Conservation (phyloP, 2,329 filamentous ascomycete genomes). For the Stemphylium beticola region DNA sequence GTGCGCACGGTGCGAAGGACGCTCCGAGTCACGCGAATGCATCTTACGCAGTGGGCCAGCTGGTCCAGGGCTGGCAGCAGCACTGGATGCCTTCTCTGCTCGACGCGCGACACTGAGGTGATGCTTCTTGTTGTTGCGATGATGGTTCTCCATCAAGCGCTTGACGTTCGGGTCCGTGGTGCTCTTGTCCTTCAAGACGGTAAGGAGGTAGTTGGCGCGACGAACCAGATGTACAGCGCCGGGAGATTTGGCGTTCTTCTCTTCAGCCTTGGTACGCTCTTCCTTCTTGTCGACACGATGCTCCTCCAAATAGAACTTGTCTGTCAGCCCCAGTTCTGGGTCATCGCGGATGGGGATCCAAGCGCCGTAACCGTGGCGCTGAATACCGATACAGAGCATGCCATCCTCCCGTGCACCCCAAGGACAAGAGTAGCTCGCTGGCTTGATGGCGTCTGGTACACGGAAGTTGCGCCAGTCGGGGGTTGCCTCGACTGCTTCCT, state of each 20-base stretch:
- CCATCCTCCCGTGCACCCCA: conserved; percentile 96
- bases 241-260: conserved; percentile 80
- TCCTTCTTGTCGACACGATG: conserved; percentile 98
- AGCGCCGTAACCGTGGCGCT: conserved; percentile 91
- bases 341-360: conserved; percentile 97
- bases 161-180: conserved; percentile 74
- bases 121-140: conserved; percentile 89
- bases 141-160: conserved; percentile 86
- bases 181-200: conserved; percentile 89
- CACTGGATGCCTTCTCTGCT: conserved; percentile 62
- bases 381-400: conserved; percentile 94
- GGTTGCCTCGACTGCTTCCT: conserved; percentile 68
- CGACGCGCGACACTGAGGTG: conserved; percentile 62
- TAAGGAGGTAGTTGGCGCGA: conserved; percentile 91
- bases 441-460: conserved; percentile 88
- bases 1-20: conserved; percentile 44
- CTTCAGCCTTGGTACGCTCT: conserved; percentile 77
- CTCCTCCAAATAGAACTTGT: conserved; percentile 96
- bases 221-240: conserved; percentile 97
- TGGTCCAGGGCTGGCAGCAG: conserved; percentile 75
- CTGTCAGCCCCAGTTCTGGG: conserved; percentile 78
- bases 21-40: conserved; percentile 45
- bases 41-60: conserved; percentile 45
- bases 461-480: conserved; percentile 81
- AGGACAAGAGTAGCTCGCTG: conserved; percentile 85